These are phyloP conservation scores for Ceratobasidium sp. DNA, from an alignment of 1,284 basidiomycete species.

Conservation along the genomic window DNA sequence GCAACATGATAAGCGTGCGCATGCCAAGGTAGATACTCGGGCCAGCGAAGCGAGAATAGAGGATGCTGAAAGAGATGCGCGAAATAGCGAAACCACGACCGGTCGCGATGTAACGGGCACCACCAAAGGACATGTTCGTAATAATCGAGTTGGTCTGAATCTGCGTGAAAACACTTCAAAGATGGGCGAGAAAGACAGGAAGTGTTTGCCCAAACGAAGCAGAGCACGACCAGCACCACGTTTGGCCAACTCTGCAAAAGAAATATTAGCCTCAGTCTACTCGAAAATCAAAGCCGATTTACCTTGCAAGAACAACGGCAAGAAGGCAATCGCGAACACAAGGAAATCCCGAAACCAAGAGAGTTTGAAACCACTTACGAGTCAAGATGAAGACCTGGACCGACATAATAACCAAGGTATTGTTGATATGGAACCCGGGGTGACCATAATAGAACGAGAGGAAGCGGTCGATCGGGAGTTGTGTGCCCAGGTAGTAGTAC, in stretches of 20 bases:
- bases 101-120: slow-evolving; percentile 95
- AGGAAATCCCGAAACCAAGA: slow-evolving; percentile 68
- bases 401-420: slow-evolving; percentile 96
- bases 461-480: slow-evolving; percentile 97
- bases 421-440: slow-evolving; percentile 99
- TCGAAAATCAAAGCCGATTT: slow-evolving; percentile 50
- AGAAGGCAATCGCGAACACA: slow-evolving; percentile 96
- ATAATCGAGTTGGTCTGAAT: slow-evolving; percentile 96
- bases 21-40: slow-evolving; percentile 64
- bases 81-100: slow-evolving; percentile 97
- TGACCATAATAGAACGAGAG: slow-evolving; percentile 99
- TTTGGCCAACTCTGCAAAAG: slow-evolving; percentile 83
- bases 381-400: slow-evolving; percentile 93
- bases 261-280: slow-evolving; percentile 43
- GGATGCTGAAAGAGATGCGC: slow-evolving; percentile 65
- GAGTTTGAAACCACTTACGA: slow-evolving; percentile 64
- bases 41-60: no score
- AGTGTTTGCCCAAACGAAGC: slow-evolving; percentile 90
- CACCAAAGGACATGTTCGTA: slow-evolving; percentile 94
- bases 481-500: slow-evolving; percentile 99
- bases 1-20: slow-evolving; percentile 78
- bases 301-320: slow-evolving; percentile 95
- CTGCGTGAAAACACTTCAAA: slow-evolving; percentile 98
- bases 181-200: slow-evolving; percentile 88
- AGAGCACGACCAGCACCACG: slow-evolving; percentile 91